Percentiles rank a stretch among this genome's conserved stretches.
Evolutionary conservation across 352 stramenopile species (phyloP).

Genomic region (Phytophthora sojae): DNA sequence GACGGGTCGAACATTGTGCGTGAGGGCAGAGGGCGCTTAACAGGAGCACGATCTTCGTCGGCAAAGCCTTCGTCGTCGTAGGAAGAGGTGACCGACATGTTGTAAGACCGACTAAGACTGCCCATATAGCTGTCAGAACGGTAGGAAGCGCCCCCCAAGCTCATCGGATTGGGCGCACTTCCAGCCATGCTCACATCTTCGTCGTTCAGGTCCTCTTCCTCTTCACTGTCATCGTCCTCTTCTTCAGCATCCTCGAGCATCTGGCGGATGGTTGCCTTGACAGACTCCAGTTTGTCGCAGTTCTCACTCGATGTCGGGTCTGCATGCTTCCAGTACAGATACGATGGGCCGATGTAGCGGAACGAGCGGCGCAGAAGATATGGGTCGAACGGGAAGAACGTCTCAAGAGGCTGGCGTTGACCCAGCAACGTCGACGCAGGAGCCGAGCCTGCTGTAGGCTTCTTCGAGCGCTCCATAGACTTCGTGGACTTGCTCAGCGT

Average conservation of each 20-base stretch:
- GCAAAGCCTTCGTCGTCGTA: conserved; percentile 55
- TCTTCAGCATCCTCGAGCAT: conserved; percentile 64
- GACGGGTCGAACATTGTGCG: conserved; percentile 71
- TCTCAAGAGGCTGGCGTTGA: conserved; percentile 73
- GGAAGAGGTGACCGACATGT: conserved; percentile 67
- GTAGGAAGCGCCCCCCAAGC: conserved; percentile 39
- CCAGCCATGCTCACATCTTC: conserved; percentile 72
- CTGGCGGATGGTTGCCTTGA: conserved; percentile 69
- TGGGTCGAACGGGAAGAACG: conserved; percentile 98
- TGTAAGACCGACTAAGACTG: conserved; percentile 52
- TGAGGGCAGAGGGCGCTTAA: conserved; percentile 40
- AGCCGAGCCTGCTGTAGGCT: conserved; percentile 46
- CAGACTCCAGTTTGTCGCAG: conserved; percentile 58
- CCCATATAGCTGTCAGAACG: conserved; percentile 61
- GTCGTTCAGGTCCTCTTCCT: conserved; percentile 53
- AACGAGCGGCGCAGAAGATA: conserved; percentile 96
- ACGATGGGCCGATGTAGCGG: conserved; percentile 92
- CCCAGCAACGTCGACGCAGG: conserved; percentile 49
- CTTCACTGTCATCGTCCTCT: conserved; percentile 48
- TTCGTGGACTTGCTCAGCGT: conserved; percentile 51
- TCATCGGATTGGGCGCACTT: conserved; percentile 40
- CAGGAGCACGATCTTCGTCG: conserved; percentile 51
- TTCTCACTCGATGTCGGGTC: conserved; percentile 83
- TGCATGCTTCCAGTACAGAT: conserved; percentile 95
- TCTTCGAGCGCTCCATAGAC: conserved; percentile 74